Evolutionary conservation across 2,329 filamentous ascomycete genomes (phyloP).

Genomic region (Talaromyces sp.): DNA sequence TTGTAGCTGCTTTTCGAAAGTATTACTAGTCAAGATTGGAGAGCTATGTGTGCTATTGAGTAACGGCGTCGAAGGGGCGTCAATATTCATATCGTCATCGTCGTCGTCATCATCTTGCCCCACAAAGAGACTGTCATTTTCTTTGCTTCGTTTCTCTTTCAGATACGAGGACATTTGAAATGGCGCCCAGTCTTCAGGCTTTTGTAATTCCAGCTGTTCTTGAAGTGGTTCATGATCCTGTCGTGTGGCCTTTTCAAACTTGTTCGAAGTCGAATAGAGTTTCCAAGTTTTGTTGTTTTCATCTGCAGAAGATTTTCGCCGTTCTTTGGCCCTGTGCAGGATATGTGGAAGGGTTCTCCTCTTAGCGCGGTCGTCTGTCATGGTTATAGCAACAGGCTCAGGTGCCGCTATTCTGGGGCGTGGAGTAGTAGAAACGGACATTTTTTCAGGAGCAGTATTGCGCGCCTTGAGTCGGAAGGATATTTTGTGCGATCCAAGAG

Average conservation of each 20-base stretch:
- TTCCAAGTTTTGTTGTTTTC: slow-evolving; percentile 8
- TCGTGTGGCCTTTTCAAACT: slow-evolving; percentile 26
- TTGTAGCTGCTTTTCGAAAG: background rate
- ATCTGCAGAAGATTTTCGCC: slow-evolving; percentile 3
- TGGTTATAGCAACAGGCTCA: slow-evolving; percentile 3
- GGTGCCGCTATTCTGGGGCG: background rate
- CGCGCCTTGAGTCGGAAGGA: background rate
- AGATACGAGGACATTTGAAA: slow-evolving; percentile 7
- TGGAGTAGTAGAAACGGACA: background rate
- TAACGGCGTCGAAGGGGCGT: background rate
- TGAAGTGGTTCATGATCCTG: slow-evolving; percentile 33
- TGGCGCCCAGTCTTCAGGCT: slow-evolving; percentile 28
- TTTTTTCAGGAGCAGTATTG: background rate
- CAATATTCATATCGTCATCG: background rate
- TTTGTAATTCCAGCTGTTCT: slow-evolving; percentile 30
- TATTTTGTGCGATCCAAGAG: background rate
- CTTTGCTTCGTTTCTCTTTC: background rate
- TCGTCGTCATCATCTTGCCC: slow-evolving; percentile 13
- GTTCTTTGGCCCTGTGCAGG: slow-evolving; percentile 4
- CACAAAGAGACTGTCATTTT: slow-evolving; percentile 17
- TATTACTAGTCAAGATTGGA: background rate
- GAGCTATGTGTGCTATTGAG: background rate
- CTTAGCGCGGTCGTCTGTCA: slow-evolving; percentile 1
- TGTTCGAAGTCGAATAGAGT: slow-evolving; percentile 23
- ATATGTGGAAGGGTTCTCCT: slow-evolving; percentile 3